A percentile compares a stretch with the other conserved stretches of the same genome.
phyloP scores from a whole-genome alignment of 23 red algal genomes.

The Cyanidioschyzon merolae region DNA sequence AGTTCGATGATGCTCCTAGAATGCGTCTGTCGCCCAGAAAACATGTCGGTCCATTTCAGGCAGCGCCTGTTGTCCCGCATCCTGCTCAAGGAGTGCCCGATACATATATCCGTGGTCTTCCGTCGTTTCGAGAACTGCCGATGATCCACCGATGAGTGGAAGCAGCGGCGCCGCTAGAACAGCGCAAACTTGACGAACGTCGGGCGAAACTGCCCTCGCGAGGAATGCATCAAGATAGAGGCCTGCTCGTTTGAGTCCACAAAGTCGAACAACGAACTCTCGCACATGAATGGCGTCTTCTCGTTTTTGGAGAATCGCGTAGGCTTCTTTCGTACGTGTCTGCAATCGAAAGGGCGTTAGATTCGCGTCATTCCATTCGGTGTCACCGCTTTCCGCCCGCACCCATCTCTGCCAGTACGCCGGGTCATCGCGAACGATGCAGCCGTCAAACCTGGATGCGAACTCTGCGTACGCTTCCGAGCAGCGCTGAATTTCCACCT shows the following conservation, averaged over 20 bases:
- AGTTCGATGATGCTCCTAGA: too few relatives aligned
- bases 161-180: not conserved
- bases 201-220: not conserved
- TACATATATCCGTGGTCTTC: not conserved
- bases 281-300: not conserved
- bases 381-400: not conserved
- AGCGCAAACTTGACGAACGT: not conserved
- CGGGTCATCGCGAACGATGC: not conserved
- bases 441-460: not conserved
- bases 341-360: not conserved
- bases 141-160: not conserved
- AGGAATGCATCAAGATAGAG: not conserved
- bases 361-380: not conserved
- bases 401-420: conserved; percentile 5
- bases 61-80: not conserved
- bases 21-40: not conserved
- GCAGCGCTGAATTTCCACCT: not conserved
- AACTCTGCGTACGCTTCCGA: not conserved
- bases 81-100: not conserved
- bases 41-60: not conserved
- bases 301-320: not conserved
- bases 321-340: not conserved
- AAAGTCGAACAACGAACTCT: not conserved
- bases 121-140: not conserved
- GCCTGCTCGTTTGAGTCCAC: not conserved